Percentiles rank a stretch among this genome's conserved stretches.
phyloP scores from a whole-genome alignment of 345 rosid genomes.

The Cardamine resedifolia region DNA sequence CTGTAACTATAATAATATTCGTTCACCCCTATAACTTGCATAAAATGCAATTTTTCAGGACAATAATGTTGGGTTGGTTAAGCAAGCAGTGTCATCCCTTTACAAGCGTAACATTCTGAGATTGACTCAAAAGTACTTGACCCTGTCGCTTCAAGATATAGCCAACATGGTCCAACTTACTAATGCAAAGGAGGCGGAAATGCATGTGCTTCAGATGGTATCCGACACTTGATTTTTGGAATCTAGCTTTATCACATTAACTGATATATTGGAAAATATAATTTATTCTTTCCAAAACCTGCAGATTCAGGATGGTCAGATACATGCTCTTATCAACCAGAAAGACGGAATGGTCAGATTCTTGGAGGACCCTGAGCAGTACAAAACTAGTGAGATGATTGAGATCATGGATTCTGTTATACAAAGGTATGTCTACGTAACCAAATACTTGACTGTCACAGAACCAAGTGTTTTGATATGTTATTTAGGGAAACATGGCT shows the following conservation, averaged over 20 bases:
- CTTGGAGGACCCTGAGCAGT: slow-evolving; percentile 96
- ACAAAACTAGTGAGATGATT: slow-evolving; percentile 85
- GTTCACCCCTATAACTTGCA: slow-evolving; percentile 24
- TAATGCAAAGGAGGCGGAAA: slow-evolving; percentile 89
- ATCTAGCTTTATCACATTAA: slow-evolving; percentile 3
- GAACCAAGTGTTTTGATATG: slow-evolving; percentile 8
- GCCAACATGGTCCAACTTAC: slow-evolving; percentile 77
- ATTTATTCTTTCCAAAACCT: slow-evolving; percentile 11
- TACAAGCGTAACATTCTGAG: slow-evolving; percentile 94
- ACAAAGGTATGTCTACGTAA: slow-evolving; percentile 57
- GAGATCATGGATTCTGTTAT: slow-evolving; percentile 79
- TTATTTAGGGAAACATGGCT: neutral
- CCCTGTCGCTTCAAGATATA: slow-evolving; percentile 95
- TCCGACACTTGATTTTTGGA: slow-evolving; percentile 8
- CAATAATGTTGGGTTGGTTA: slow-evolving; percentile 88
- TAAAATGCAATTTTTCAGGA: slow-evolving; percentile 54
- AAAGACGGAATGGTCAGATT: slow-evolving; percentile 99
- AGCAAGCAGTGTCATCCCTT: slow-evolving; percentile 90
- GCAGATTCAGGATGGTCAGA: slow-evolving; percentile 96
- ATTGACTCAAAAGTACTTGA: slow-evolving; percentile 90
- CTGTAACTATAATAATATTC: slow-evolving; percentile 4
- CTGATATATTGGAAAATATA: neutral
- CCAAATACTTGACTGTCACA: neutral
- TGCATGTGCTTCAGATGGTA: slow-evolving; percentile 99
- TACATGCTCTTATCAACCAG: slow-evolving; percentile 95